A percentile compares a stretch with the other conserved stretches of the same genome.
These are phyloP conservation scores for Carpinus viminea DNA, from an alignment of 306 rosid species.

Conservation along the genomic window DNA sequence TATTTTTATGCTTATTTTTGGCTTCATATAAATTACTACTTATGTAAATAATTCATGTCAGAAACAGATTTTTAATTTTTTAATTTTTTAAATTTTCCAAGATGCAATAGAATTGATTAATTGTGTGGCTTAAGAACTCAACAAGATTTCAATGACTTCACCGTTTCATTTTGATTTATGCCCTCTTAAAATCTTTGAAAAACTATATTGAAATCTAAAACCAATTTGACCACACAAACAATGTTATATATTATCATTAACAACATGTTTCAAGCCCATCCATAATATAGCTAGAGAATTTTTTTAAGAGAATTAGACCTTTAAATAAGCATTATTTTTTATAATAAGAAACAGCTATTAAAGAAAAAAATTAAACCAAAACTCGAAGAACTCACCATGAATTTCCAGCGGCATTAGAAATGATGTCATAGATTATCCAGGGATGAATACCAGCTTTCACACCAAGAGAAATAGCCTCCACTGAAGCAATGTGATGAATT, in stretches of 20 bases:
- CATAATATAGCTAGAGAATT: neutral
- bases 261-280: neutral
- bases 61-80: neutral
- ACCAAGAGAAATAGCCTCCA: constrained; percentile 93
- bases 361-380: neutral
- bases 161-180: neutral
- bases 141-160: neutral
- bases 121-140: neutral
- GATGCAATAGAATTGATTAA: neutral
- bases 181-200: neutral
- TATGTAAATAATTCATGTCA: neutral
- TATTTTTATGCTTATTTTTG: neutral
- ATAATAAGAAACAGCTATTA: neutral
- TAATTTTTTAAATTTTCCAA: too few relatives aligned
- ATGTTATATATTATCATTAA: neutral
- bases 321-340: neutral
- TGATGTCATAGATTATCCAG: constrained; percentile 76
- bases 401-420: constrained; percentile 95
- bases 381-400: constrained; percentile 62
- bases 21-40: neutral
- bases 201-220: neutral
- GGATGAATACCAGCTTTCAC: constrained; percentile 86
- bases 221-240: neutral
- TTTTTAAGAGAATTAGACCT: neutral
- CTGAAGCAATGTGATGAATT: constrained; percentile 77